These are phyloP conservation scores for Stromatinia cepivora DNA, from an alignment of 2,329 filamentous ascomycete species.

Conservation along the genomic window DNA sequence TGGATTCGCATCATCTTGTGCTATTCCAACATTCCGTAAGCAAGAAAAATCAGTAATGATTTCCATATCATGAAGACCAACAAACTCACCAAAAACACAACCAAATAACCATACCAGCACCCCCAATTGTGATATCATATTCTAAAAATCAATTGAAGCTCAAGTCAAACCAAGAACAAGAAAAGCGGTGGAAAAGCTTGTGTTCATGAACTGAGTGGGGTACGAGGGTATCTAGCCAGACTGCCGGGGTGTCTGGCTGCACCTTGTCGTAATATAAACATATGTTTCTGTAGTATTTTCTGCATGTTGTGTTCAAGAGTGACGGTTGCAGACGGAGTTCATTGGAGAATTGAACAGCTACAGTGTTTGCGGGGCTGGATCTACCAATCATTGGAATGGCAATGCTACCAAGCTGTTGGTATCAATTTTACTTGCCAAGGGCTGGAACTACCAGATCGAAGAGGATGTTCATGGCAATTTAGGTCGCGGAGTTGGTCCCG, in stretches of 20 bases:
- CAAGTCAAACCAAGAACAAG: background rate
- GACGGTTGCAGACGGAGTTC: background rate
- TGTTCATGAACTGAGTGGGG: background rate
- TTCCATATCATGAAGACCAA: background rate
- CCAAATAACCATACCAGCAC: background rate
- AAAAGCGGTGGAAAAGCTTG: background rate
- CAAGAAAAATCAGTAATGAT: background rate
- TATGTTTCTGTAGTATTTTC: background rate
- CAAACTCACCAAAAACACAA: background rate
- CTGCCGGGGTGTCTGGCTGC: background rate
- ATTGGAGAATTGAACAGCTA: background rate
- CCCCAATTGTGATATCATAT: background rate
- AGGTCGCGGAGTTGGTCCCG: background rate
- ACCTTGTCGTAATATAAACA: background rate
- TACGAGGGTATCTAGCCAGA: too few relatives aligned
- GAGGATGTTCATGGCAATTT: background rate
- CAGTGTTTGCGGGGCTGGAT: background rate
- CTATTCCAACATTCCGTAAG: background rate
- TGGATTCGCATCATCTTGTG: background rate
- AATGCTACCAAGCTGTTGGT: background rate
- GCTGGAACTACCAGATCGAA: background rate
- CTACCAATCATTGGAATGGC: background rate
- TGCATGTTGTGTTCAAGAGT: background rate
- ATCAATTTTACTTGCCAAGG: background rate
- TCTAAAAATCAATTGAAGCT: background rate